phyloP scores from a whole-genome alignment of 768 basidiomycete genomes.

The Boletus insuetus region DNA sequence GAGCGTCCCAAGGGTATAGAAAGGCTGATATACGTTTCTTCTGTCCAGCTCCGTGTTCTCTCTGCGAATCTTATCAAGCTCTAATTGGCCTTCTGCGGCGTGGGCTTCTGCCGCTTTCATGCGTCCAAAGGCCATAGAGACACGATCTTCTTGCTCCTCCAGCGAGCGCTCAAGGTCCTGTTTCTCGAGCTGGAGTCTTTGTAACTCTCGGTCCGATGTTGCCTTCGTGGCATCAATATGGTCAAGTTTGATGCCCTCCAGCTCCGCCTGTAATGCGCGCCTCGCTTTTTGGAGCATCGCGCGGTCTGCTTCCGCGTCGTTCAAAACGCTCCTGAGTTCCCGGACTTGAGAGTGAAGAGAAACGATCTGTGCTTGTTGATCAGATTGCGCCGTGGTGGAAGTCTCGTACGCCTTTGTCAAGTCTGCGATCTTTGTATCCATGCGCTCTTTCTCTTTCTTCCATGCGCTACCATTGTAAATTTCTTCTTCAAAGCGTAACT shows the following conservation, averaged over 20 bases:
- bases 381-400: conserved; percentile 65
- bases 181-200: conserved; percentile 74
- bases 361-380: conserved; percentile 83
- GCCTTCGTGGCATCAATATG: conserved; percentile 66
- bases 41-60: conserved; percentile 82
- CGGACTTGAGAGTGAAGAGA: conserved; percentile 83
- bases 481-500: conserved; percentile 73
- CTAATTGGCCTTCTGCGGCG: conserved; percentile 71
- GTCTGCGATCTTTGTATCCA: conserved; percentile 80
- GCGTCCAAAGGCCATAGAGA: conserved; percentile 66
- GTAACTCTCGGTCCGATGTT: conserved; percentile 70
- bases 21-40: conserved; percentile 54
- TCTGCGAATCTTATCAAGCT: conserved; percentile 71
- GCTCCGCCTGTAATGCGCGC: conserved; percentile 72
- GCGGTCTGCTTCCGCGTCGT: conserved; percentile 83
- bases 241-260: conserved; percentile 78
- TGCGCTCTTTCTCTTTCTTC: conserved; percentile 85
- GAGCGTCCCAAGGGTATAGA: neutral
- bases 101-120: conserved; percentile 80
- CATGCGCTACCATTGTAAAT: conserved; percentile 74
- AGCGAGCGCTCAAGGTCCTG: conserved; percentile 76
- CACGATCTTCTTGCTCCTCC: conserved; percentile 76
- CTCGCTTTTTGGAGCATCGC: conserved; percentile 78
- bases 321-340: conserved; percentile 74
- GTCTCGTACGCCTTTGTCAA: conserved; percentile 73